Evolutionary conservation across 2,329 filamentous ascomycete species (phyloP).

Genomic region (Colletotrichum filicis): DNA sequence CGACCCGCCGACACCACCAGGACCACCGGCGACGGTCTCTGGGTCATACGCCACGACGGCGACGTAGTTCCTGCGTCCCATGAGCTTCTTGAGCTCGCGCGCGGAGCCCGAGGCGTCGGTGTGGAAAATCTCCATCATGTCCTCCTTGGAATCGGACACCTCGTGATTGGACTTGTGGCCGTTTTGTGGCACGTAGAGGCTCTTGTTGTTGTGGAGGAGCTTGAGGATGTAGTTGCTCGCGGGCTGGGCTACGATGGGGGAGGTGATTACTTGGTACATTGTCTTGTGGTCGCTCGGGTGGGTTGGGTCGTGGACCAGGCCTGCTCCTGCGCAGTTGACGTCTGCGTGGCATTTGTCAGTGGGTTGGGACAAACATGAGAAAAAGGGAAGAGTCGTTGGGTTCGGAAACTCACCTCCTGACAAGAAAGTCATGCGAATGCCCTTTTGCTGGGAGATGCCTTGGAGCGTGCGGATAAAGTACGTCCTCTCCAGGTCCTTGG

Average conservation of each 20-base stretch:
- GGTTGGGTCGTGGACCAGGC: constrained; percentile 91
- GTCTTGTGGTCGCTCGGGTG: constrained; percentile 96
- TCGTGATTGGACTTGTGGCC: constrained; percentile 80
- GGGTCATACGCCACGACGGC: constrained; percentile 96
- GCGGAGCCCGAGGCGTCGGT: constrained; percentile 87
- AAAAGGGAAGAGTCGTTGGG: too few species aligned
- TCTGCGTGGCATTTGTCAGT: constrained; percentile 47
- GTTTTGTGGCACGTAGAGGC: constrained; percentile 90
- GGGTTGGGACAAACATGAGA: too few species aligned
- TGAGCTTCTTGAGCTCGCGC: constrained; percentile 89
- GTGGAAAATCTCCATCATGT: constrained; percentile 99
- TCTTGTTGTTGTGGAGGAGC: constrained; percentile 94
- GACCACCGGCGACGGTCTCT: constrained; percentile 66
- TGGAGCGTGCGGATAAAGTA: constrained; percentile 97
- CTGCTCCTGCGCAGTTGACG: constrained; percentile 91
- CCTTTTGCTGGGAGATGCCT: constrained; percentile 94
- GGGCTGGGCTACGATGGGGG: constrained; percentile 90
- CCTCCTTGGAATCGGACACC: constrained; percentile 93
- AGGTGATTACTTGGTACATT: constrained; percentile 98
- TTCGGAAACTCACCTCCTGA: constrained; percentile 74
- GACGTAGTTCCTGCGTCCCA: constrained; percentile 93
- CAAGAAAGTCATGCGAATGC: constrained; percentile 95
- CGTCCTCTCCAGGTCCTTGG: constrained; percentile 95
- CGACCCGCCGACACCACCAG: constrained; percentile 40
- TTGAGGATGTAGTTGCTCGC: constrained; percentile 88